These are phyloP conservation scores for Paspalum notatum DNA, from an alignment of 176 grass and related monocot genomes.

Conservation along the genomic window DNA sequence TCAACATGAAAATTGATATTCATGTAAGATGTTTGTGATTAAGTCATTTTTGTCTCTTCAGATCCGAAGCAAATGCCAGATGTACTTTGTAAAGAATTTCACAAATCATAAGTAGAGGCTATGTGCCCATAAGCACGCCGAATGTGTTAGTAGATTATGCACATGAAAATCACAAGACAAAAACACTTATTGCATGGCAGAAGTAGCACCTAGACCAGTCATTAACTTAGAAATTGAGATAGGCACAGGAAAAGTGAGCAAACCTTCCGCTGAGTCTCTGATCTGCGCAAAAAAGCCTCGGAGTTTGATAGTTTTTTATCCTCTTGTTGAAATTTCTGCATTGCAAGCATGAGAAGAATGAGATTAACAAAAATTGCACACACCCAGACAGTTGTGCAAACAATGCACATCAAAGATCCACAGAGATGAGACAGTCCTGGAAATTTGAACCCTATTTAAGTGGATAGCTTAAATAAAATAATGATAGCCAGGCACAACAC, in stretches of 20 bases:
- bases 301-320: conserved; percentile 71
- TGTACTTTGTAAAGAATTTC: not conserved
- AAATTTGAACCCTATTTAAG: not conserved
- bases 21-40: not conserved
- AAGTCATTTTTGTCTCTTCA: not conserved
- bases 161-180: not conserved
- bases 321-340: conserved; percentile 99
- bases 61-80: not conserved
- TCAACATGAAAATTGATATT: not conserved
- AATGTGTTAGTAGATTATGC: not conserved
- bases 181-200: not conserved
- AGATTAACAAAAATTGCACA: conserved; percentile 5
- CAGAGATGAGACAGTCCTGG: not conserved
- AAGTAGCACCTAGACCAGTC: not conserved
- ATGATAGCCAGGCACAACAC: not conserved
- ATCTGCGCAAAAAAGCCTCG: conserved; percentile 90
- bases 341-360: conserved; percentile 20
- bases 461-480: not conserved
- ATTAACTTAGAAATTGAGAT: conserved; percentile 18
- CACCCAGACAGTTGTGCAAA: conserved; percentile 15
- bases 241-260: conserved; percentile 10
- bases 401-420: not conserved
- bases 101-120: not conserved
- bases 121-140: not conserved
- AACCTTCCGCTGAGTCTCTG: conserved; percentile 83